Evolutionary conservation across 75 land plant genomes (phyloP).

Genomic region (Selaginella moellendorffii): DNA sequence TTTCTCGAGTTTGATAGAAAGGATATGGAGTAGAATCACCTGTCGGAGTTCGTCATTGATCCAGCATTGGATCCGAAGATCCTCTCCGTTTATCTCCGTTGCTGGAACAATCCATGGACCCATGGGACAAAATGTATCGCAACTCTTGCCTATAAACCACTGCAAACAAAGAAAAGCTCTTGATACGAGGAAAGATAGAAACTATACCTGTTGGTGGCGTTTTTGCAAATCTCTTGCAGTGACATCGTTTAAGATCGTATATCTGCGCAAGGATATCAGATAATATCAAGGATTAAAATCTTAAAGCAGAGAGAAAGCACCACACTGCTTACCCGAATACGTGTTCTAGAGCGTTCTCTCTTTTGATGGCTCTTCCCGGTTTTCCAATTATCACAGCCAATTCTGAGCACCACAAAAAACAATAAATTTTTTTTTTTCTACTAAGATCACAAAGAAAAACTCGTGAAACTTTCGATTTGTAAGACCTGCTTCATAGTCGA

Average conservation of each 20-base stretch:
- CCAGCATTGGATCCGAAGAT: constrained; percentile 36
- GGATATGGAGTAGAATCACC: too few species aligned
- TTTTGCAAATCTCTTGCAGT: constrained; percentile 40
- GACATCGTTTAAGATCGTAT: constrained; percentile 39
- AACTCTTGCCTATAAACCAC: constrained; percentile 44
- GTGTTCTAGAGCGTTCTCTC: constrained; percentile 25
- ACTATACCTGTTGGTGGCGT: constrained; percentile 31
- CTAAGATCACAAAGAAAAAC: too few species aligned
- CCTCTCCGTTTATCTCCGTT: constrained; percentile 28
- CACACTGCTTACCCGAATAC: constrained; percentile 29
- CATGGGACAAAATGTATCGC: constrained; percentile 42
- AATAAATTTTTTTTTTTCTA: too few species aligned
- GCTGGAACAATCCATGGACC: constrained; percentile 45
- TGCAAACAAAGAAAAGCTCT: not conserved
- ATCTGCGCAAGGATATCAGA: constrained; percentile 12
- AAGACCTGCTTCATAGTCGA: constrained; percentile 42
- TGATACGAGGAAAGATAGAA: not conserved
- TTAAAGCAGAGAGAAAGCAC: too few species aligned
- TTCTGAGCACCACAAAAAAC: constrained; percentile 19
- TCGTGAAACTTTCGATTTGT: too few species aligned
- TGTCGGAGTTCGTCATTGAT: constrained; percentile 37
- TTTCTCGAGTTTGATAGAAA: too few species aligned
- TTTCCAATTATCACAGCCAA: constrained; percentile 39
- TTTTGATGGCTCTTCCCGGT: constrained; percentile 22
- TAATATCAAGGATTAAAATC: not conserved